These are phyloP conservation scores for Biancaea sappan DNA, from an alignment of 306 rosid genomes.

Conservation along the genomic window DNA sequence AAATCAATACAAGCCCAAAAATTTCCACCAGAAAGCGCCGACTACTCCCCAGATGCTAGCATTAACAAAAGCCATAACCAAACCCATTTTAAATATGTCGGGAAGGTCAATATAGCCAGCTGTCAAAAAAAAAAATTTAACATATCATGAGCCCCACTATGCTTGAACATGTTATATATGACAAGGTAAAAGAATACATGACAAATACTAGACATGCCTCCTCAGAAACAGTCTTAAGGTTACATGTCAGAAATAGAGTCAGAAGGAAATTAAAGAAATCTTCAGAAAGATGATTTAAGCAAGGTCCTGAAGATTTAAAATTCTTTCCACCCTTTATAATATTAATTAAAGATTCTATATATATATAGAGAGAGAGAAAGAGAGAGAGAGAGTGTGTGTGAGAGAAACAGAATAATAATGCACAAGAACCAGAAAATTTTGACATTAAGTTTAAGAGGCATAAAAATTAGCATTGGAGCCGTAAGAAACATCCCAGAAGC, in stretches of 20 bases:
- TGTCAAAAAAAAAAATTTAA: conserved; percentile 49
- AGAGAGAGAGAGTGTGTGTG: neutral
- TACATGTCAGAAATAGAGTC: conserved; percentile 24
- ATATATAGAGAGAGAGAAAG: neutral
- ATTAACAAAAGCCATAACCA: conserved; percentile 73
- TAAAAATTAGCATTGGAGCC: neutral
- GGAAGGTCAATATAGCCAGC: conserved; percentile 93
- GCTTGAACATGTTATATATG: conserved; percentile 11
- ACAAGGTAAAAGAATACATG: neutral
- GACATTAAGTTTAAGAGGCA: neutral
- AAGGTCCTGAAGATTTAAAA: neutral
- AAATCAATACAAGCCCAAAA: conserved; percentile 79
- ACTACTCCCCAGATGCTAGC: conserved; percentile 75
- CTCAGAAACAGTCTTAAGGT: conserved; percentile 19
- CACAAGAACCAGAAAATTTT: neutral
- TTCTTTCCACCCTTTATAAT: conserved; percentile 1
- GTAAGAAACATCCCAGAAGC: neutral
- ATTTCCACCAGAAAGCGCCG: conserved; percentile 92
- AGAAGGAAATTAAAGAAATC: conserved; percentile 25
- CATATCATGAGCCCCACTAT: conserved; percentile 37
- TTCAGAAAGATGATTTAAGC: neutral
- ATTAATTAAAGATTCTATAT: neutral
- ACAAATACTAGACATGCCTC: conserved; percentile 11
- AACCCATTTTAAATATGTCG: conserved; percentile 74
- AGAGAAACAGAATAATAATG: neutral